A percentile compares a stretch with the other conserved stretches of the same genome.
These are phyloP conservation scores for Bipolaris oryzae DNA, from an alignment of 2,329 filamentous ascomycete species.

Conservation along the genomic window DNA sequence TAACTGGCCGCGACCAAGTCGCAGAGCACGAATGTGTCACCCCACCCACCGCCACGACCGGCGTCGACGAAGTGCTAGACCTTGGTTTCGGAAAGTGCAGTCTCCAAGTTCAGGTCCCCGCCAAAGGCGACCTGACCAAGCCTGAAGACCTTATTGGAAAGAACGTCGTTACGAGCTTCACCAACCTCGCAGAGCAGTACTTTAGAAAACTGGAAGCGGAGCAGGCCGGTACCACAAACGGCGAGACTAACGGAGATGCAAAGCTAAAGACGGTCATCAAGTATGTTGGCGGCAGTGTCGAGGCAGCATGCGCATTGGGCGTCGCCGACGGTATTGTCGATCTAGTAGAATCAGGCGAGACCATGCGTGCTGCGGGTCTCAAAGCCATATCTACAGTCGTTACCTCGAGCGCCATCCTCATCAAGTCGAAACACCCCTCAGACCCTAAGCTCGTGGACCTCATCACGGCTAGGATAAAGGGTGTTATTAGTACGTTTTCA, in stretches of 20 bases:
- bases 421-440: constrained; percentile 84
- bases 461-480: constrained; percentile 84
- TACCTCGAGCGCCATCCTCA: constrained; percentile 83
- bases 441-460: constrained; percentile 81
- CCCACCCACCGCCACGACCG: constrained; percentile 53
- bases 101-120: constrained; percentile 95
- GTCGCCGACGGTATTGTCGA: constrained; percentile 98
- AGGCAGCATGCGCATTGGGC: constrained; percentile 92
- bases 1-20: constrained; percentile 92
- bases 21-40: constrained; percentile 80
- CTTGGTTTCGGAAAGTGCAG: constrained; percentile 90
- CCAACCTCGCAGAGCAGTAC: constrained; percentile 79
- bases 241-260: constrained; percentile 47
- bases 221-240: constrained; percentile 43
- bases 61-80: constrained; percentile 85
- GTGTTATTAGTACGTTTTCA: constrained; percentile 75
- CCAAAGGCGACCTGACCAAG: constrained; percentile 73
- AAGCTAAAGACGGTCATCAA: constrained; percentile 86
- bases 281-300: constrained; percentile 93
- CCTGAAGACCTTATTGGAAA: constrained; percentile 84
- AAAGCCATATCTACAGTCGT: constrained; percentile 94
- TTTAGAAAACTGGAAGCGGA: constrained; percentile 76
- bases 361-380: constrained; percentile 93
- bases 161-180: constrained; percentile 96
- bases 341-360: constrained; percentile 97